Evolutionary conservation across 169 alveolate species (phyloP), one percentile per base, ranked within the genome.

Genomic region (Plasmodium gallinaceum): DNA sequence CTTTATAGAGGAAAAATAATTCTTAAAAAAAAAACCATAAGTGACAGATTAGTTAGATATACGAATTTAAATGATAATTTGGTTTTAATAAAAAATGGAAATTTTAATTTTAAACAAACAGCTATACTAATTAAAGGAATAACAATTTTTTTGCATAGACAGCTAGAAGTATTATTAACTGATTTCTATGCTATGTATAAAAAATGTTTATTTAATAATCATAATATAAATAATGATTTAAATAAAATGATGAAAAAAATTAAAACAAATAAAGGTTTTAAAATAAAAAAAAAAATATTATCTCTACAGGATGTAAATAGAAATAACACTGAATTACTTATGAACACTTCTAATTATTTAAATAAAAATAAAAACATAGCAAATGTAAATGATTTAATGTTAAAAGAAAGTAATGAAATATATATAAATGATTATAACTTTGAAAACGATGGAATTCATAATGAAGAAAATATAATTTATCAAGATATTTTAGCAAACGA

Each of bases 101-200:
- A 83, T 83, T 83, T 24, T 51, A 83, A 83, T 52, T 68, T 83
- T 42, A 83, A 83, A 57, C 91, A 83, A 54, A 68, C 91, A 46
- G 91, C 91, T 7, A 83, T 83, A 83, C 39, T 83, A 83, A 83
- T 83, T 42, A 83, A 83, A 83, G 91, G 91, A 20, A 83, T 83
- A 83, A 83, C 91, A 6, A 58, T 69, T 22, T 83, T 83, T 68
- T 62, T 83, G 37, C 85, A 83, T 26, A 83, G 91, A 45, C 91
- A 83, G 32, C 37, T 83, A 46, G 91, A 83, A 71, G 83, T 83
- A 45, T 57, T 83, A 37, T 48, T 83, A 20, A 57, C 74, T 20
- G 91, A 83, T 83, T 83, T 68, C 61, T 83, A 83, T 60, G 22
- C 91, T 43, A 83, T 83, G 91, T 83, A 83, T 68, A 83, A 83